A percentile compares a stretch with the other conserved stretches of the same genome.
phyloP scores from a whole-genome alignment of 352 stramenopile genomes.

The Globisporangium spiculum region DNA sequence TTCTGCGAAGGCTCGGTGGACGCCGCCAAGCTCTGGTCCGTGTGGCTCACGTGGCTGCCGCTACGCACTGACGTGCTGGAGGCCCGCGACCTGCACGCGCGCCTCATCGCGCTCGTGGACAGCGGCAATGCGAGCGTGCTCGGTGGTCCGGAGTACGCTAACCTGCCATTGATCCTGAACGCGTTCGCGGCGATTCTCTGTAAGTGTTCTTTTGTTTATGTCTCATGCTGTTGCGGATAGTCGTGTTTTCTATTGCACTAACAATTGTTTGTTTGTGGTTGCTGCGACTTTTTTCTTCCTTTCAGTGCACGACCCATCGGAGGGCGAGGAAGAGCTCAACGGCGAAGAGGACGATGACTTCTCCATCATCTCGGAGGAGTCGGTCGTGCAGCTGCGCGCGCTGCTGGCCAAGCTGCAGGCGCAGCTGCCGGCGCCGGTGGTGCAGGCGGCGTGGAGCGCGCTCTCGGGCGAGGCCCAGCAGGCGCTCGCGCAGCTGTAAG shows the following conservation, averaged over 20 bases:
- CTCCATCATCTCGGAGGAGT: constrained; percentile 62
- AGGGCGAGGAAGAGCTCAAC: constrained; percentile 45
- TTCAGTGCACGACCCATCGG: constrained; percentile 59
- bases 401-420: constrained; percentile 67
- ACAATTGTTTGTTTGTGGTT: constrained; percentile 11
- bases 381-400: constrained; percentile 52
- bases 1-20: constrained; percentile 56
- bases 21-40: constrained; percentile 54
- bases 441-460: constrained; percentile 67
- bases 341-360: constrained; percentile 66
- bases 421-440: constrained; percentile 51
- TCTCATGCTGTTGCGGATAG: neutral
- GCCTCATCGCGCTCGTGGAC: constrained; percentile 64
- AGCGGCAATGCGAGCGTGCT: constrained; percentile 49
- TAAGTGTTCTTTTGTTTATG: constrained; percentile 33
- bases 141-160: constrained; percentile 52
- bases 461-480: constrained; percentile 73
- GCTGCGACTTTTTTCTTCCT: constrained; percentile 3
- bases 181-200: constrained; percentile 69
- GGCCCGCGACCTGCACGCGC: constrained; percentile 70
- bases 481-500: constrained; percentile 61
- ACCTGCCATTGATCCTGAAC: constrained; percentile 68
- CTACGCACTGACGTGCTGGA: constrained; percentile 78
- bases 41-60: constrained; percentile 83
- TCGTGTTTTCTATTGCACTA: constrained; percentile 12